Conservation (phyloP, 2,329 filamentous ascomycete species). For the Fusarium austroafricanum region DNA sequence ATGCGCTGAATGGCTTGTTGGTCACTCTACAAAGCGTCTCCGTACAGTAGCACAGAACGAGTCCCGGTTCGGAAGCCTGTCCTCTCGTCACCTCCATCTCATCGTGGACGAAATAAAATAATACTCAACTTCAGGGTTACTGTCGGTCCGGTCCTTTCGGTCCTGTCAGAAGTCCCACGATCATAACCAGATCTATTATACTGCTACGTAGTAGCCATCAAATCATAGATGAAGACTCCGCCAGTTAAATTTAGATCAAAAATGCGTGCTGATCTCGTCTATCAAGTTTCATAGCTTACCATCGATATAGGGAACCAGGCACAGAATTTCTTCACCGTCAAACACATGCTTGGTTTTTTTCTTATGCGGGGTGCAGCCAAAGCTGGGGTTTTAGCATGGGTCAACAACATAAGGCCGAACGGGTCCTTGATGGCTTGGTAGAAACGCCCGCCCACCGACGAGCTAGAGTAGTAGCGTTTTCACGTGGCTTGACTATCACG, state of each 20-base stretch:
- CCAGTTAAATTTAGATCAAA: background rate
- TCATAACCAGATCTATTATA: background rate
- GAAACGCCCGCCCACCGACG: background rate
- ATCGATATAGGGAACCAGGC: background rate
- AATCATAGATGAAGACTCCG: background rate
- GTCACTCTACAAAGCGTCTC: background rate
- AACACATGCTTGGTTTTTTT: conserved; percentile 13
- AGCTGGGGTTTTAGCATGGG: conserved; percentile 17
- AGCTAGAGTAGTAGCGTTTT: background rate
- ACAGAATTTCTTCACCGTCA: background rate
- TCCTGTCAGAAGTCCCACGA: background rate
- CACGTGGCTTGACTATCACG: background rate
- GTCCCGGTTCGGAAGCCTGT: background rate
- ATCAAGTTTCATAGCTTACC: background rate
- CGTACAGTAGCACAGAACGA: background rate
- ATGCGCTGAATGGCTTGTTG: background rate
- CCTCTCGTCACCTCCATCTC: too few species aligned
- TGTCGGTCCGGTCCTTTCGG: background rate
- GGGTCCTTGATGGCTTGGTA: background rate
- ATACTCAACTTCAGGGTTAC: background rate
- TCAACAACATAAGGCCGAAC: background rate
- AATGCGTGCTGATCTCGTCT: background rate
- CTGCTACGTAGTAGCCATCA: background rate
- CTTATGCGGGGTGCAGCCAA: conserved; percentile 33
- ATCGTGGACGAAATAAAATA: background rate